Evolutionary conservation across 371 early-diverging fungal genomes (phyloP), one percentile per base, ranked within the genome.

Genomic region (Mucor lusitanicus): DNA sequence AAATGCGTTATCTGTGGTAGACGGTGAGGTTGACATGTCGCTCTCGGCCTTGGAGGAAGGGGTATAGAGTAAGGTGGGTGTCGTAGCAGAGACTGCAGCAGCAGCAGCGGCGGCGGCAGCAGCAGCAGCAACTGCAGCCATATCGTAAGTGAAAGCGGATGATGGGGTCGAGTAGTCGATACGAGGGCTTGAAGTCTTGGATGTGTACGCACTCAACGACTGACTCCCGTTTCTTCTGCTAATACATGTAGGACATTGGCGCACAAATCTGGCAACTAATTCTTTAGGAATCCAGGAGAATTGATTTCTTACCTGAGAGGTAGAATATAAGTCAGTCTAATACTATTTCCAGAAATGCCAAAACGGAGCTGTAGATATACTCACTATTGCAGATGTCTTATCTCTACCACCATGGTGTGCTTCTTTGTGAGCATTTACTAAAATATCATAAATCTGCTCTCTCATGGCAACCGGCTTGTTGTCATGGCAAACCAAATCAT

Each of bases 241-340:
- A 19, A 81, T 78, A 30, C 85, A 86, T 27, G 81, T 78, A 12
- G 87, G 85, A 59, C 87, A 86, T 25, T 82, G 78, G 48, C 83
- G 78, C 15, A 86, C 87, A 70, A 86, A 86, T 1, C 85, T 80
- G 9, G 85, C 87, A 56, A 86, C 79, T n/a, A 86, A 67, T 57
- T 86, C 87, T 68, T 86, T 86, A 6, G 87, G 87, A 8, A 86
- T 84, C 87, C 87, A 86, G 7, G 87, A 86, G 66, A 77, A 86
- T 50, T 75, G 74, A 37, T 72, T 79, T 32, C 85, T 77, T 1
- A 86, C 85, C 85, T 86, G 67, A 46, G 8, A 7, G 8, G 33
- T 7, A 44, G 17, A 50, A 50, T 50, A 50, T 50, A 11, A 50
- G 50, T 25, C 21, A 8, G 21, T 8, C 5, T n/a, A n/a, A n/a